A percentile compares a stretch with the other conserved stretches of the same genome.
Evolutionary conservation across 140 eudicot species (phyloP).

Genomic region (Bidens hawaiensis): DNA sequence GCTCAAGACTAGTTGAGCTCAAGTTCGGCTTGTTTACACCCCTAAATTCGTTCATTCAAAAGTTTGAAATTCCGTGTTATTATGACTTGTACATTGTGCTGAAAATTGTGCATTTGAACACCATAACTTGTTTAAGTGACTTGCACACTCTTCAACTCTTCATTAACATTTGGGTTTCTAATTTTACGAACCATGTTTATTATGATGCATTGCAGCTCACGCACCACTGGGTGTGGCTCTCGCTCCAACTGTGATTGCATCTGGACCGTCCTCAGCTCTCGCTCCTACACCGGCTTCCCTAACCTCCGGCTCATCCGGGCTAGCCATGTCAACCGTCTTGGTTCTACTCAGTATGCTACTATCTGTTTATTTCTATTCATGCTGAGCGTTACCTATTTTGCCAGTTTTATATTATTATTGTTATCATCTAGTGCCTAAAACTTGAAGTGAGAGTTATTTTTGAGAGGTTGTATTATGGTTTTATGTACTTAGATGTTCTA

Average conservation of each 20-base stretch:
- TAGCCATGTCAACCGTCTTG: constrained; percentile 17
- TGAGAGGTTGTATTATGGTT: constrained; percentile 18
- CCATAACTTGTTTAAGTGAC: background rate
- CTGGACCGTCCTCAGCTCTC: constrained; percentile 38
- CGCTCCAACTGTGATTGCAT: constrained; percentile 45
- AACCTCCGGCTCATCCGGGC: constrained; percentile 39
- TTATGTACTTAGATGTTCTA: constrained; percentile 22
- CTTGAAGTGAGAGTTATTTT: constrained; percentile 10
- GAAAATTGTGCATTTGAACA: constrained; percentile 13
- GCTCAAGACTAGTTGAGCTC: too few relatives aligned
- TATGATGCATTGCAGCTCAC: constrained; percentile 32
- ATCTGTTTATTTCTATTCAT: constrained; percentile 25
- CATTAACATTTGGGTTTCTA: background rate
- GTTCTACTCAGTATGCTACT: constrained; percentile 29
- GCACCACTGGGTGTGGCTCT: constrained; percentile 51
- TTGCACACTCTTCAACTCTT: background rate
- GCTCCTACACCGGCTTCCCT: constrained; percentile 49
- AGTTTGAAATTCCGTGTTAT: background rate
- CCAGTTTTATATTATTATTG: too few relatives aligned
- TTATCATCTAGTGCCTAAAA: background rate
- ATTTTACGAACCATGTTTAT: background rate
- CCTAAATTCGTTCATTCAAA: background rate
- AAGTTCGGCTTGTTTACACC: too few relatives aligned
- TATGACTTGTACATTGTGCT: constrained; percentile 1
- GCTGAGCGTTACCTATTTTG: constrained; percentile 20